A percentile compares a stretch with the other conserved stretches of the same genome.
Conservation (phyloP, 2,329 filamentous ascomycete genomes). For the Phyllosticta paracitricarpa region DNA sequence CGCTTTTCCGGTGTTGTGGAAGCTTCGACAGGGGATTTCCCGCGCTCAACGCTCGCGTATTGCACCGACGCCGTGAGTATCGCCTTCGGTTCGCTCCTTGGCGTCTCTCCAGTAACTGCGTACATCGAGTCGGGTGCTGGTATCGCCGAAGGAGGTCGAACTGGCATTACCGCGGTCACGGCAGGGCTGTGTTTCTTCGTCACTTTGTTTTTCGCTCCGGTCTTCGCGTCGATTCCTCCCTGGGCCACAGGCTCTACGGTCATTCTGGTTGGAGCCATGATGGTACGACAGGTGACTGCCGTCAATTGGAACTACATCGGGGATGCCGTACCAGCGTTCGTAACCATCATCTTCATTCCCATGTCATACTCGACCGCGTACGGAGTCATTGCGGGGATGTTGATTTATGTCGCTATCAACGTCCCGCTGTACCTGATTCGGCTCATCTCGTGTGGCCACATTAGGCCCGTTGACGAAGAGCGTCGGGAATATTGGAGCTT, state of each 20-base stretch:
- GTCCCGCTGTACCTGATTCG: slow-evolving; percentile 58
- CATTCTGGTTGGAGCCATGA: slow-evolving; percentile 55
- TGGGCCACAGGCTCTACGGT: slow-evolving; percentile 69
- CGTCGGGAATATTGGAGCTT: slow-evolving; percentile 69
- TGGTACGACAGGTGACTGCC: slow-evolving; percentile 60
- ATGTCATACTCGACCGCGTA: slow-evolving; percentile 86
- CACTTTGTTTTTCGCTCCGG: slow-evolving; percentile 79
- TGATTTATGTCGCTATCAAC: slow-evolving; percentile 68
- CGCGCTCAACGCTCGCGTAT: slow-evolving; percentile 74
- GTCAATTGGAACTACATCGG: slow-evolving; percentile 86
- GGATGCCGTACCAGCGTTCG: slow-evolving; percentile 73
- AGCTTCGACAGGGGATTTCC: slow-evolving; percentile 73
- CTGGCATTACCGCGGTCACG: slow-evolving; percentile 67
- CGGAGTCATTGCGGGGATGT: slow-evolving; percentile 70
- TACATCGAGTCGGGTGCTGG: slow-evolving; percentile 83
- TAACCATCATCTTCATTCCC: slow-evolving; percentile 76
- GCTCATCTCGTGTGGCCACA: slow-evolving; percentile 53
- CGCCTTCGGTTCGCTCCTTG: slow-evolving; percentile 69
- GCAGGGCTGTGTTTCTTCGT: slow-evolving; percentile 80
- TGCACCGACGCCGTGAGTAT: slow-evolving; percentile 75
- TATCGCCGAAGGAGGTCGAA: slow-evolving; percentile 78
- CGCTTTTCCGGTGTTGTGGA: slow-evolving; percentile 74
- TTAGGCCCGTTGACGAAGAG: slow-evolving; percentile 65
- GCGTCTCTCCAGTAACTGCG: slow-evolving; percentile 70
- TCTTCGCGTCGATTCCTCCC: slow-evolving; percentile 79